Conservation (phyloP, 164 flowering plant species). For the Chimonanthus praecox region DNA sequence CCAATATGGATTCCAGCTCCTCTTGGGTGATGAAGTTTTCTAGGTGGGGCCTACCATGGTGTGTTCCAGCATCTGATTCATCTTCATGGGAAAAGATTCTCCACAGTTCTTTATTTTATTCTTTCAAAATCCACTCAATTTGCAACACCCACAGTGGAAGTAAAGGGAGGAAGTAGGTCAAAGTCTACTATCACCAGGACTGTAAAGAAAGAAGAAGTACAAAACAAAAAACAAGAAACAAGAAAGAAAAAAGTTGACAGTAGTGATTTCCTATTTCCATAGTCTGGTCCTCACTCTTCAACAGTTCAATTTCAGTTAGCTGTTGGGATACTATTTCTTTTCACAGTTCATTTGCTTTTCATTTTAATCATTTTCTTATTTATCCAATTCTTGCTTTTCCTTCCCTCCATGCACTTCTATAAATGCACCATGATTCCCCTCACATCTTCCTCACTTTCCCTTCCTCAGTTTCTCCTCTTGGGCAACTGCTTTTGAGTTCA, state of each 20-base stretch:
- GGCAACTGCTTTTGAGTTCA: slow-evolving; percentile 3
- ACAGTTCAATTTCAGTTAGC: slow-evolving; percentile 22
- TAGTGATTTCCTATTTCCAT: neutral
- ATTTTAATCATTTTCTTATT: neutral
- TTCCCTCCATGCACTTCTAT: slow-evolving; percentile 17
- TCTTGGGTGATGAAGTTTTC: slow-evolving; percentile 3
- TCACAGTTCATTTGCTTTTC: neutral
- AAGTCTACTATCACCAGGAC: neutral
- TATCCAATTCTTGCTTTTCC: neutral
- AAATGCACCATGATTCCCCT: slow-evolving; percentile 15
- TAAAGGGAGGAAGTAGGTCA: slow-evolving; percentile 6
- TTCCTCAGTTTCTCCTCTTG: neutral
- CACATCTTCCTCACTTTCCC: slow-evolving; percentile 14
- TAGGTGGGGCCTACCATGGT: slow-evolving; percentile 8
- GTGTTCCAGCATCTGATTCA: slow-evolving; percentile 1
- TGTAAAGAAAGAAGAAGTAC: neutral
- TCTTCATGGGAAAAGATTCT: slow-evolving; percentile 11
- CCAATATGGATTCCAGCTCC: slow-evolving; percentile 1
- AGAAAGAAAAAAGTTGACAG: neutral
- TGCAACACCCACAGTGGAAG: neutral
- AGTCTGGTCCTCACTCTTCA: neutral
- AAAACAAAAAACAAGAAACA: neutral
- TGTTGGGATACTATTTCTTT: slow-evolving; percentile 20
- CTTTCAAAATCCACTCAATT: neutral
- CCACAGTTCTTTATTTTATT: neutral